phyloP scores from a whole-genome alignment of 2,329 filamentous ascomycete species.

The Zasmidium cellare region DNA sequence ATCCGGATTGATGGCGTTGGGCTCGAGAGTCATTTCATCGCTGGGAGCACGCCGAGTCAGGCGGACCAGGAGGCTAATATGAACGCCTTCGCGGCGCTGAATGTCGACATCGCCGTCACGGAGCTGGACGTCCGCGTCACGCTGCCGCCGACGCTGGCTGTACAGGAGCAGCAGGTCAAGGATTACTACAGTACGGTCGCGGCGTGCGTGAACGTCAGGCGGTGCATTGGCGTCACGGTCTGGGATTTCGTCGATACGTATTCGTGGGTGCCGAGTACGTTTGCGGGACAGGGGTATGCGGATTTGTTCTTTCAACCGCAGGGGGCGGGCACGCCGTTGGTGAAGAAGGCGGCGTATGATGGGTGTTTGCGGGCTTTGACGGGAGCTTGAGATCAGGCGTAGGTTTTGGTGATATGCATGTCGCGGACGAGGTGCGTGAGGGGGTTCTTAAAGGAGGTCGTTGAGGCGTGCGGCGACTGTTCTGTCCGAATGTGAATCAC shows the following conservation, averaged over 20 bases:
- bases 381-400: neutral
- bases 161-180: conserved; percentile 43
- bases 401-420: neutral
- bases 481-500: conserved; percentile 16
- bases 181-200: conserved; percentile 44
- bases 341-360: conserved; percentile 48
- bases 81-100: conserved; percentile 51
- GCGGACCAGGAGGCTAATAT: conserved; percentile 44
- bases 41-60: conserved; percentile 13
- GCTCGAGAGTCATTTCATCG: conserved; percentile 53
- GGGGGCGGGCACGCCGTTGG: conserved; percentile 41
- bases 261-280: conserved; percentile 42
- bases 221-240: conserved; percentile 47
- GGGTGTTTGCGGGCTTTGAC: conserved; percentile 12
- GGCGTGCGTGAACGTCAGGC: conserved; percentile 37
- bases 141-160: conserved; percentile 29
- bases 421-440: neutral
- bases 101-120: conserved; percentile 61
- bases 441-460: neutral
- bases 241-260: conserved; percentile 52
- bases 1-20: conserved; percentile 44
- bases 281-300: conserved; percentile 39
- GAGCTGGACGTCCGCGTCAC: conserved; percentile 61
- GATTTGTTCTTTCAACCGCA: conserved; percentile 35
- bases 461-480: conserved; percentile 1